Evolutionary conservation across 192 early-diverging fungal species (phyloP), one percentile per base, ranked within the genome.

Genomic region (Backusella tuberculispora): DNA sequence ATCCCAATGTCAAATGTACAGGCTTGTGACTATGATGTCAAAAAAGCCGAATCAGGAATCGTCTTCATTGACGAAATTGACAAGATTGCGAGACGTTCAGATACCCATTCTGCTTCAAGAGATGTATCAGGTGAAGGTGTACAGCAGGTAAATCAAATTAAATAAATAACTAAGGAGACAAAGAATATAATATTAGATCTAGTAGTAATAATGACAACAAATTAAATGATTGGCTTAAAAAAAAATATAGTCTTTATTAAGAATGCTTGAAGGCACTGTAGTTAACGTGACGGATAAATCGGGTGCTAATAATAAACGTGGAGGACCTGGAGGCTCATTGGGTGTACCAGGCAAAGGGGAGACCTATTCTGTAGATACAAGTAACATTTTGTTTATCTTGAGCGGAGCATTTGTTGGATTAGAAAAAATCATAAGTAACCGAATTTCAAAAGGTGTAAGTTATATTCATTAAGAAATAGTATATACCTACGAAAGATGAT

Each of bases 1-100:
- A 46, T 14, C 45, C 13, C 45, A 46, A 53, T 34, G 29, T 34
- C 29, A 34, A 29, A 65, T 12, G 19, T 63, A 19, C 71, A 89
- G 87, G 92, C 88, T 78, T 92, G 94, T 69, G 94, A 96, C 73
- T 96, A 94, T 73, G 92, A 96, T 71, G 92, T 96, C 56, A 87
- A 89, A 41, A 89, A 88, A 38, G 50, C 95, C 1, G 92, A 96
- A 76, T 87, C 88, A 13, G 95, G 95, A 0, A 94, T 96, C 66
- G 89, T 96, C n/a, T 96, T 95, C 84, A 95, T 96, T 69, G 95
- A 96, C 71, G 95, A 96, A 78, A 94, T 96, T 70, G 95, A 96
- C 85, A 96, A 96, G 82, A 93, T 96, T 73, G 90, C 95, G 4
- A 85, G 91, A 68, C 85, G 92, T 70, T 88, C 92, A 0, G 94